These are phyloP conservation scores for Thelonectria olida DNA, from an alignment of 2,329 filamentous ascomycete genomes.

Conservation along the genomic window DNA sequence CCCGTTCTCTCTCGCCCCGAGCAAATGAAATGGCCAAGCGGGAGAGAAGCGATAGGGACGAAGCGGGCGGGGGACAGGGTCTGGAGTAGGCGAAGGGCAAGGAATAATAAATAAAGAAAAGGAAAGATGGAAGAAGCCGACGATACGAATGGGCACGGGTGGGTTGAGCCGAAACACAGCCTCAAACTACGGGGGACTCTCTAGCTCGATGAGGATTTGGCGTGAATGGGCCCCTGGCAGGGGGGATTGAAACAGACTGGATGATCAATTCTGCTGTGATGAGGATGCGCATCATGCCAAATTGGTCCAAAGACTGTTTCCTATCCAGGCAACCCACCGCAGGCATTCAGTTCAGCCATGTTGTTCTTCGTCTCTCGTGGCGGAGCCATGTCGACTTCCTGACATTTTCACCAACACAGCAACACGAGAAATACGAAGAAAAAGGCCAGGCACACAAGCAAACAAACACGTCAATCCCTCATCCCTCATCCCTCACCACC, in stretches of 20 bases:
- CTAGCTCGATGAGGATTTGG: background rate
- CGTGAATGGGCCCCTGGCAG: constrained; percentile 6
- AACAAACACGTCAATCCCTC: no score
- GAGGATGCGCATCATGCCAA: background rate
- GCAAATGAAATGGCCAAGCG: background rate
- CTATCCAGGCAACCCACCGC: no score
- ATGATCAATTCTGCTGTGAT: background rate
- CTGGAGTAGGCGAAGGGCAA: background rate
- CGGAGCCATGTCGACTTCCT: no score
- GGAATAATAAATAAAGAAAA: background rate
- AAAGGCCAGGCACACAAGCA: no score
- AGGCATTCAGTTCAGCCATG: no score
- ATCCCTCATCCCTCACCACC: no score
- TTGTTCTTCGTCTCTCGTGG: no score
- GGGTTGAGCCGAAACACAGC: constrained; percentile 18
- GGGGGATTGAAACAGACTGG: background rate
- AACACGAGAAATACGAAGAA: no score
- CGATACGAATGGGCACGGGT: background rate
- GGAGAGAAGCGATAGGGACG: background rate
- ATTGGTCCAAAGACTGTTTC: no score
- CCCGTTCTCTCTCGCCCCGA: no score
- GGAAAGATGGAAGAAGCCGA: background rate
- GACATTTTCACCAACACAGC: no score
- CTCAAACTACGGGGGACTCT: constrained; percentile 17
- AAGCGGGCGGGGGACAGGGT: background rate